phyloP scores from a whole-genome alignment of 331 rosid species.

The Ulmus americana region DNA sequence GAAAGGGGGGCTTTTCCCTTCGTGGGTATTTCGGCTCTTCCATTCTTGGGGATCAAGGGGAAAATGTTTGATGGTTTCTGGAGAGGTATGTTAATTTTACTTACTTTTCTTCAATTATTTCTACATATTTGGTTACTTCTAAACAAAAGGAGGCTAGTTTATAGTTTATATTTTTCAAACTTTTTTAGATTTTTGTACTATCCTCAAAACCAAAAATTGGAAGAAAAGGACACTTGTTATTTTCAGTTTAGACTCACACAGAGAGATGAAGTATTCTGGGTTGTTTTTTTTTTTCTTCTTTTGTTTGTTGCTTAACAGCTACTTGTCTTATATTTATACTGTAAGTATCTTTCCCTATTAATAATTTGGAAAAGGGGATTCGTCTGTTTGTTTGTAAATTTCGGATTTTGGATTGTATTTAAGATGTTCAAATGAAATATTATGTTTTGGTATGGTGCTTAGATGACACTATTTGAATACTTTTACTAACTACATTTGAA shows the following conservation, averaged over 20 bases:
- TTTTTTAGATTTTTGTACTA: too few species aligned
- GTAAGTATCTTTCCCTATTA: neutral
- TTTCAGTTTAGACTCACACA: neutral
- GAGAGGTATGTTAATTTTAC: conserved; percentile 40
- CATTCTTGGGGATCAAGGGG: conserved; percentile 32
- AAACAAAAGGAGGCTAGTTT: neutral
- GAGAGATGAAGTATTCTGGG: too few species aligned
- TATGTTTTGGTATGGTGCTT: too few species aligned
- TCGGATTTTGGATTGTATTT: neutral
- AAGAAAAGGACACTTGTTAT: neutral
- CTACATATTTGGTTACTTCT: neutral
- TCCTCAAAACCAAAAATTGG: too few species aligned
- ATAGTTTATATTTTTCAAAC: neutral
- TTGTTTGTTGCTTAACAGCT: neutral
- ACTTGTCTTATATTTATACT: neutral
- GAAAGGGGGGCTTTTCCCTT: conserved; percentile 30
- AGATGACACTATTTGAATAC: too few species aligned
- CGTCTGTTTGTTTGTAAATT: neutral
- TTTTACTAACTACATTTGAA: too few species aligned
- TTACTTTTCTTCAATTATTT: conserved; percentile 7
- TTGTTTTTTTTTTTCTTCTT: too few species aligned
- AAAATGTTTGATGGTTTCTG: conserved; percentile 29
- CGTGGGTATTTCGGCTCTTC: conserved; percentile 41
- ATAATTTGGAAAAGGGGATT: neutral
- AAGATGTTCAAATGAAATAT: too few species aligned